Evolutionary conservation across 108 stramenopile genomes (phyloP).

Genomic region (Halocafeteria seosinensis): DNA sequence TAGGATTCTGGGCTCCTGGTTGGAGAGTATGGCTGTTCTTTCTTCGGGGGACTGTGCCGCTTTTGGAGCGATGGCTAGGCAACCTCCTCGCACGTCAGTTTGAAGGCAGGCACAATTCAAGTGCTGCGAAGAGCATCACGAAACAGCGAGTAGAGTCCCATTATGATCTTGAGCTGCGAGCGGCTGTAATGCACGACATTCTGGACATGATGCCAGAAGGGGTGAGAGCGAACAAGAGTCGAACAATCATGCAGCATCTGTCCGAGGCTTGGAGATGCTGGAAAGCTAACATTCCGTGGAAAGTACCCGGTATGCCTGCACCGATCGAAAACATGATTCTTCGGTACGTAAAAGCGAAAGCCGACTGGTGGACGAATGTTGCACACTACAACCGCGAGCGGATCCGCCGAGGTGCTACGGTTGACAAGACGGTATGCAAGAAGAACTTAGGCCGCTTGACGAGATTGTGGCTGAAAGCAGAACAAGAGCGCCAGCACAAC

Average conservation of each 20-base stretch:
- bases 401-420: constrained; percentile 94
- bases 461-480: constrained; percentile 94
- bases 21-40: constrained; percentile 99
- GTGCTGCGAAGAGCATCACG: constrained; percentile 88
- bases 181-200: constrained; percentile 98
- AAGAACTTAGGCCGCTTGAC: constrained; percentile 95
- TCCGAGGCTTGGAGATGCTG: constrained; percentile 94
- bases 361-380: constrained; percentile 97
- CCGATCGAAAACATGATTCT: constrained; percentile 99
- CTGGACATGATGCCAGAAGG: constrained; percentile 99
- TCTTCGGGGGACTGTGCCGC: constrained; percentile 80
- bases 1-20: constrained; percentile 95
- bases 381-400: constrained; percentile 97
- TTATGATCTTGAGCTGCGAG: constrained; percentile 94
- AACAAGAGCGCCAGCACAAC: constrained; percentile 99
- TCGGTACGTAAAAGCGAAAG: constrained; percentile 97
- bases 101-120: constrained; percentile 86
- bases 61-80: constrained; percentile 91
- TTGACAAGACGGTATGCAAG: constrained; percentile 96
- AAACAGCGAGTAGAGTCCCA: constrained; percentile 97
- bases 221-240: constrained; percentile 89
- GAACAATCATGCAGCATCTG: constrained; percentile 86
- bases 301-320: constrained; percentile 96
- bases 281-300: constrained; percentile 99
- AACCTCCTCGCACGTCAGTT: constrained; percentile 94